Evolutionary conservation across 352 stramenopile genomes (phyloP), one percentile per base, ranked within the genome.

Genomic region (Pilasporangium apinafurcum): DNA sequence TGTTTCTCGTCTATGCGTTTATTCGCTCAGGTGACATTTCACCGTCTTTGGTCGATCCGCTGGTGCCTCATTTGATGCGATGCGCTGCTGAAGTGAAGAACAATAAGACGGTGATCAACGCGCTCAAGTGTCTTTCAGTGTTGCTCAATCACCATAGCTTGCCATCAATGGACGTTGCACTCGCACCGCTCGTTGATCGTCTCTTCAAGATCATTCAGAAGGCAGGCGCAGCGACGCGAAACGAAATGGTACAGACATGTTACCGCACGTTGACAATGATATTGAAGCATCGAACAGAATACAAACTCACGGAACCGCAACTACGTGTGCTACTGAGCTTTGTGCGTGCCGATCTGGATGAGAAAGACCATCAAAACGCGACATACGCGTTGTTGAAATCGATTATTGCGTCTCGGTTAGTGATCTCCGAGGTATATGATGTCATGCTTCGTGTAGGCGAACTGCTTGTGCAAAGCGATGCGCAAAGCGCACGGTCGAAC

Each of bases 371-470:
- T 48, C 91, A 98, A 56, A 98, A 98, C 67, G 74, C 93, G 17
- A 97, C 95, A 16, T 96, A 98, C 53, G 69, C 83, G 31, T 66
- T 98, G 39, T 68, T 98, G 5, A 97, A 97, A 52, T 76, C 86
- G 14, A 90, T 98, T 43, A 77, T 93, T 29, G 79, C 83, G 24
- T 95, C 86, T 5, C 86, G 73, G 17, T 93, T 95, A 25, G 78
- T 97, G 10, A 95, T 97, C 36, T 70, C 92, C 34, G 93, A 98
- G 56, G 83, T 98, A 45, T 98, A 98, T 62, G 95, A 98, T 56
- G 71, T 98, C 12, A 97, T 98, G 72, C 79, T 97, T 35, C 85
- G 82, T 38, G 78, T 98, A 18, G 83, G 95, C 6, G 87, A 98
- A 64, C 72, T 98, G 38, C 71, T 96, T 17, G 92, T 98, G 36